phyloP scores from a whole-genome alignment of 345 rosid species.

The Pistacia integerrima region DNA sequence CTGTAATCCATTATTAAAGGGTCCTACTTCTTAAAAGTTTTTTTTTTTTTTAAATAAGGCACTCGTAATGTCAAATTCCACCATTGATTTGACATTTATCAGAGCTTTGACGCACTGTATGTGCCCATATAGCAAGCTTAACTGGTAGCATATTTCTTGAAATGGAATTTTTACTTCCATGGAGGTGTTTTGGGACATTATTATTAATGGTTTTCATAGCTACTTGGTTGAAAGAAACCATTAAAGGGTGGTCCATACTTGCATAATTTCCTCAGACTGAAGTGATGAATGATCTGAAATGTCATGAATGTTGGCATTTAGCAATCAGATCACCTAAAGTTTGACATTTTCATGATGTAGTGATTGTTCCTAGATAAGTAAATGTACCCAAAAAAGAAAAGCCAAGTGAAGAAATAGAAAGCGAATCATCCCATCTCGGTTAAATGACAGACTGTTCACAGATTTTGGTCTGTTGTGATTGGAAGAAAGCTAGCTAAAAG shows the following conservation, averaged over 20 bases:
- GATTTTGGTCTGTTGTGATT: neutral
- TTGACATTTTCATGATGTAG: neutral
- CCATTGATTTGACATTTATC: neutral
- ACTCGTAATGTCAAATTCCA: conserved; percentile 1
- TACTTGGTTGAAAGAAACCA: neutral
- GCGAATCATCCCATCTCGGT: neutral
- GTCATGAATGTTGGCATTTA: neutral
- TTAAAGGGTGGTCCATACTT: neutral
- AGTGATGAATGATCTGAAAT: too few relatives aligned
- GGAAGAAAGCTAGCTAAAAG: conserved; percentile 7
- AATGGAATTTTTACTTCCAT: neutral
- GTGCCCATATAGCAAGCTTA: neutral
- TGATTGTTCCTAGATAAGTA: neutral
- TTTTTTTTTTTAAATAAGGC: neutral
- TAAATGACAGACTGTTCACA: neutral
- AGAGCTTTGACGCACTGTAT: neutral
- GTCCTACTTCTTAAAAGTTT: neutral
- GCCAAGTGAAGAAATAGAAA: neutral
- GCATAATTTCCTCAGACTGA: neutral
- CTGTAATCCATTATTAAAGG: conserved; percentile 18
- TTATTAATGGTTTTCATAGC: neutral
- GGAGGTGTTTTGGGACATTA: neutral
- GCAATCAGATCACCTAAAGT: neutral
- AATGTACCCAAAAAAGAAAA: neutral
- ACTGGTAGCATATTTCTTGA: neutral